Percentiles rank a stretch among this genome's conserved stretches.
These are phyloP conservation scores for Exophiala oligosperma DNA, from an alignment of 2,329 filamentous ascomycete genomes.

Conservation along the genomic window DNA sequence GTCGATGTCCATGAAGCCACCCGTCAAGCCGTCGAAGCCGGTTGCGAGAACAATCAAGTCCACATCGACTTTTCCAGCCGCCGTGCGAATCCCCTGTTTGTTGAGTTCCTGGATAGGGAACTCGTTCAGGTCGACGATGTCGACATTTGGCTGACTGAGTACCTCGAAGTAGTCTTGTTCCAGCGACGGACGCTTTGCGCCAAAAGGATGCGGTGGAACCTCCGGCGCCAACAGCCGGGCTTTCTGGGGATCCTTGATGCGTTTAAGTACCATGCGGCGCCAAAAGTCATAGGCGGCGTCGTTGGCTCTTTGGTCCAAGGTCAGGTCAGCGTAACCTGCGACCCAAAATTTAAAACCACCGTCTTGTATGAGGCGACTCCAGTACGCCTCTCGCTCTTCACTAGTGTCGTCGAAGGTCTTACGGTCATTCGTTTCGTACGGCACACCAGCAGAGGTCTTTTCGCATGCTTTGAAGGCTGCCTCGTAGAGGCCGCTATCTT, in stretches of 20 bases:
- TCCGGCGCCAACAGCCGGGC: constrained; percentile 55
- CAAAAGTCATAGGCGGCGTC: constrained; percentile 57
- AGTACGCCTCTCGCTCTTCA: constrained; percentile 51
- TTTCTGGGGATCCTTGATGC: constrained; percentile 52
- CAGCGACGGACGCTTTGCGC: constrained; percentile 50
- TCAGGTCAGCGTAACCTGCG: constrained; percentile 53
- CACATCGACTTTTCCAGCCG: constrained; percentile 46
- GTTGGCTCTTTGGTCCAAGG: constrained; percentile 50
- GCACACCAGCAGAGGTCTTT: constrained; percentile 59
- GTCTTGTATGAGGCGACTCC: constrained; percentile 47
- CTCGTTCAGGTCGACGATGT: constrained; percentile 46
- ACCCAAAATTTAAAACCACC: constrained; percentile 56
- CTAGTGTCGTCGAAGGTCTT: constrained; percentile 56
- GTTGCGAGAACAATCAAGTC: constrained; percentile 45
- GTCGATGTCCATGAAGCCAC: constrained; percentile 41
- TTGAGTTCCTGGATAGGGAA: constrained; percentile 31
- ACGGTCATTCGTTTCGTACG: constrained; percentile 55
- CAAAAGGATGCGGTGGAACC: constrained; percentile 56
- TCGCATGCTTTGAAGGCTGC: constrained; percentile 31
- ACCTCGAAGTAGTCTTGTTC: constrained; percentile 55
- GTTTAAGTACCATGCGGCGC: constrained; percentile 51
- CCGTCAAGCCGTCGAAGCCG: constrained; percentile 45
- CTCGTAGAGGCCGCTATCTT: constrained; percentile 9
- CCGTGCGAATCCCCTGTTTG: constrained; percentile 2
- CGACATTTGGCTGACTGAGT: constrained; percentile 47